Evolutionary conservation across 169 alveolate genomes (phyloP), one percentile per base, ranked within the genome.

Genomic region (Cryptosporidium andersoni): DNA sequence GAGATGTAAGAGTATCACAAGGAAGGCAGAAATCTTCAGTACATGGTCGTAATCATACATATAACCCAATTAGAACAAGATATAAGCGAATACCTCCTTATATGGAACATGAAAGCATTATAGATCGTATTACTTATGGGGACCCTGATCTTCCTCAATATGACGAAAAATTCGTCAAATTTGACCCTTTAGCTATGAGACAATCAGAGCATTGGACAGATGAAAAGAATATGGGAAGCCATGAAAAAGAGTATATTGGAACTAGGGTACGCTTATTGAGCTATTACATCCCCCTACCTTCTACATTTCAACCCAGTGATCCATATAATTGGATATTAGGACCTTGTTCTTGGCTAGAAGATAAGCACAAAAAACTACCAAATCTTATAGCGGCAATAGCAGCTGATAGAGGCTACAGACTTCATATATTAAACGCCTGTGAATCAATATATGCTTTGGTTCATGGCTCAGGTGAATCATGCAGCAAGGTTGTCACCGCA

Each of bases 381-480:
- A 34, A 66, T 34, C 66, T 74, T 39, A 42, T 74, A 11, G 45
- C 60, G 5, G 55, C 85, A 4, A 74, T 74, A 2, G 55, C 85
- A 58, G 55, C 55, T 34, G 52, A 43, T 55, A 49, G 47, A 6
- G 85, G 85, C n/a, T 34, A 74, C 25, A 74, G 60, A 6, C 34
- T 74, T 12, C 85, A 74, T 42, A 58, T 74, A 37, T 42, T 74
- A 12, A 74, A 74, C 55, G 85, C 85, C 2, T 74, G 85, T 12
- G 85, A 74, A 39, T 66, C 74, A n/a, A 48, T 74, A 34, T 74
- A 58, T 58, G 66, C 85, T 2, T 47, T 74, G 14, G 48, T 74
- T 16, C 55, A 74, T 43, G 85, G 60, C n/a, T 74, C 85, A 55
- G 85, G 85, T 3, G 85, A 74, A 36, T 74, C 85, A 14, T 74